Percentiles rank a stretch among this genome's conserved stretches.
phyloP scores from a whole-genome alignment of 345 rosid genomes.

The Chamaenerion angustifolium region DNA sequence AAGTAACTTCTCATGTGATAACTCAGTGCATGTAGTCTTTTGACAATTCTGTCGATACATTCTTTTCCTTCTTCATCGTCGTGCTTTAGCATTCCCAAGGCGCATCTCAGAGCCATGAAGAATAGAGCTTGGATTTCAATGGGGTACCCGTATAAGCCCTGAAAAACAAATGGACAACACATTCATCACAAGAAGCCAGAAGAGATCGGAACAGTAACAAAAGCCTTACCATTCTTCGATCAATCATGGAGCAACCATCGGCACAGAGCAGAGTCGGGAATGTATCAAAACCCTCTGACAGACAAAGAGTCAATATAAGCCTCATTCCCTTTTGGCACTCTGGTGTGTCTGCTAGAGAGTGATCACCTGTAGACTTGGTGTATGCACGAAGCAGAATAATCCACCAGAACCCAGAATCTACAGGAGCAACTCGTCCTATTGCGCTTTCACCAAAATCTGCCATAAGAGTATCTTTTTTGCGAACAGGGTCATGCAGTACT shows the following conservation, averaged over 20 bases:
- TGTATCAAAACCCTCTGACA: conserved; percentile 71
- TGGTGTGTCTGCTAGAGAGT: conserved; percentile 39
- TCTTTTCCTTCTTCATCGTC: conserved; percentile 48
- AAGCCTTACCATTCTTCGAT: conserved; percentile 58
- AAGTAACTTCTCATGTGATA: conserved; percentile 46
- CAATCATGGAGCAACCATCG: conserved; percentile 83
- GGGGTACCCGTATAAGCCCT: conserved; percentile 71
- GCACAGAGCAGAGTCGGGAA: no score
- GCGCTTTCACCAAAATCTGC: conserved; percentile 81
- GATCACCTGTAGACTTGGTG: conserved; percentile 60
- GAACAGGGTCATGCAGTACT: conserved; percentile 56
- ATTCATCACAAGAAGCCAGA: no score
- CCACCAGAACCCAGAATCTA: conserved; percentile 85
- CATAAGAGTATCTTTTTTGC: conserved; percentile 41
- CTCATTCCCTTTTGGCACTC: conserved; percentile 72
- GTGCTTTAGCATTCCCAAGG: conserved; percentile 46
- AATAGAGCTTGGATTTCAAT: conserved; percentile 80
- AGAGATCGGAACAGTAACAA: background rate
- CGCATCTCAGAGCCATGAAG: conserved; percentile 52
- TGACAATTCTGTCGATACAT: conserved; percentile 35
- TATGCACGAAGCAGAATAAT: conserved; percentile 70
- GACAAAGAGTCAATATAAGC: conserved; percentile 50
- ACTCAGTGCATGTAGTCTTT: conserved; percentile 41
- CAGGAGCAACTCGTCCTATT: conserved; percentile 75
- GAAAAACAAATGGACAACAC: conserved; percentile 10